Base-by-base conservation (phyloP, 73 alveolate species). In the Paramecium sexaurelia region DNA sequence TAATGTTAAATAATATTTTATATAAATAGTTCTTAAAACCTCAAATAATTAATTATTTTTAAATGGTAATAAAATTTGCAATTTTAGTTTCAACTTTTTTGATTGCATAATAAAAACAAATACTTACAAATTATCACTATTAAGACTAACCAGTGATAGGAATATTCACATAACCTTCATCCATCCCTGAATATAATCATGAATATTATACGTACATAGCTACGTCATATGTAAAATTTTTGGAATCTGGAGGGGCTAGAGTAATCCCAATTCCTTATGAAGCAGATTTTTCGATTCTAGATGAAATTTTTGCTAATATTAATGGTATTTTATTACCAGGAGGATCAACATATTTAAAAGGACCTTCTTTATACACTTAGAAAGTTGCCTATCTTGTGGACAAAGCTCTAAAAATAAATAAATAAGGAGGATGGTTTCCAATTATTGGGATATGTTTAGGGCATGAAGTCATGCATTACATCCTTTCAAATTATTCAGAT, bases 291-390 rank as follows among this genome's bases (percentile, higher is more conserved):
- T 93, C 94, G 33, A 85, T 55, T 37, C 43, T 51, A 27, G 85
- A 67, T 19, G 68, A 22, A 32, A 35, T 37, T 36, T 73, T 95
- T 19, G 33, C 33, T 67, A 66, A 91, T 41, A 24, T 93, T 29
- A 93, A 95, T 55, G 97, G 97, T 11, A 55, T 95, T n/a, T 36
- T 93, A 3, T 55, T 83, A 35, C 96, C 96, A 10, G 97, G 97
- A 37, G 97, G 97, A 0, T 92, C 94, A 13, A 83, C 94, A 1
- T 32, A 40, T 0, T 55, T 90, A 13, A 43, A 40, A 40, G 91
- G 91, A 26, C 55, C 82, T 5, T 78, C 91, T 5, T 11, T 45
- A 22, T 69, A 69, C 40, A 45, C 91, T 13, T 26, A 69, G 71
- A 55, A 36, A 26, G 91, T 68, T n/a, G 75, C 88, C 32, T 69